A percentile compares a stretch with the other conserved stretches of the same genome.
Evolutionary conservation across 106 monocot genomes (phyloP).

Genomic region (Hemerocallis citrina): DNA sequence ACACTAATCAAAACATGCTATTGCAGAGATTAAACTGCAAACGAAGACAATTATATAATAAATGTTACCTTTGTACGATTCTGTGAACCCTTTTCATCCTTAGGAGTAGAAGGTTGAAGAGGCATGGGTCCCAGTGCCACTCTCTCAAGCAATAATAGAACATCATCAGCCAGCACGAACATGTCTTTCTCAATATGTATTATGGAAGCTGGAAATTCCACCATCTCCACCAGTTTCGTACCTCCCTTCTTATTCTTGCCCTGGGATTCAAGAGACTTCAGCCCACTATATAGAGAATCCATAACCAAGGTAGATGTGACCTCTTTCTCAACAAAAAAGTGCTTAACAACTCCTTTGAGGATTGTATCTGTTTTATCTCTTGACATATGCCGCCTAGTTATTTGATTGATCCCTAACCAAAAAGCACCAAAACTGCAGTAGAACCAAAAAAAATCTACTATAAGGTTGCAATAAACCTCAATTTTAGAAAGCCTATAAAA

Average conservation of each 20-base stretch:
- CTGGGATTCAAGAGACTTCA: slow-evolving; percentile 74
- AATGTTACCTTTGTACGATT: slow-evolving; percentile 68
- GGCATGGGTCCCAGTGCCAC: slow-evolving; percentile 54
- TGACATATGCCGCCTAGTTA: slow-evolving; percentile 45
- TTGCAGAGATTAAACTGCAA: neutral
- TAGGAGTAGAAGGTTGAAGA: slow-evolving; percentile 50
- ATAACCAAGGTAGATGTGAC: slow-evolving; percentile 97
- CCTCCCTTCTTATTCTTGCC: slow-evolving; percentile 52
- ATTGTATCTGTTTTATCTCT: slow-evolving; percentile 66
- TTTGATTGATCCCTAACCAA: slow-evolving; percentile 65
- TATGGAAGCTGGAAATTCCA: slow-evolving; percentile 51
- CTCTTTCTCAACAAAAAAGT: slow-evolving; percentile 94
- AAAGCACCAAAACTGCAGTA: slow-evolving; percentile 74
- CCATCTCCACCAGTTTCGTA: slow-evolving; percentile 28
- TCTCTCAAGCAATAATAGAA: slow-evolving; percentile 60
- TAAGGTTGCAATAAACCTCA: slow-evolving; percentile 4
- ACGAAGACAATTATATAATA: neutral
- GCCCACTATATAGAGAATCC: slow-evolving; percentile 91
- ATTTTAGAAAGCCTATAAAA: neutral
- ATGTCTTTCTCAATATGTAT: slow-evolving; percentile 62
- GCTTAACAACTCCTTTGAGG: slow-evolving; percentile 74
- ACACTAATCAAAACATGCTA: neutral
- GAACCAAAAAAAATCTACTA: slow-evolving; percentile 3
- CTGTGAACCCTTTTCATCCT: slow-evolving; percentile 78
- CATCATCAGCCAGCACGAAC: slow-evolving; percentile 86